phyloP scores from a whole-genome alignment of 2,329 filamentous ascomycete species.

The Talaromyces albobiverticillius region DNA sequence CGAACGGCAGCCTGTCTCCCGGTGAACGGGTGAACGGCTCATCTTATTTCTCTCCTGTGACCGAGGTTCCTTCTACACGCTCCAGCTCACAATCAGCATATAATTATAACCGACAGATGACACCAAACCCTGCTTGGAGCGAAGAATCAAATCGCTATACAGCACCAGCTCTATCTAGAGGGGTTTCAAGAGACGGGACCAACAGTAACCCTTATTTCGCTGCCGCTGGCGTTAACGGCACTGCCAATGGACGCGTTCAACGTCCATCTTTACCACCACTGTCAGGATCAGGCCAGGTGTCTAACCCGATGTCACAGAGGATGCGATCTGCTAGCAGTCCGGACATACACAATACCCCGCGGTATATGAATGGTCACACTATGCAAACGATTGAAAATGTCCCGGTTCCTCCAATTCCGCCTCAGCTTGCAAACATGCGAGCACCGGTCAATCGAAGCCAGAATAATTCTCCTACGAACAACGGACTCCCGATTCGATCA shows the following conservation, averaged over 20 bases:
- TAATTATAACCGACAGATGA: slow-evolving; percentile 72
- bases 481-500: slow-evolving; percentile 63
- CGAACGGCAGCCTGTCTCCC: slow-evolving; percentile 56
- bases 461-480: slow-evolving; percentile 71
- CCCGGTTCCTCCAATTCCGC: slow-evolving; percentile 73
- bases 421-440: slow-evolving; percentile 62
- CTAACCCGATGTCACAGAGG: slow-evolving; percentile 58
- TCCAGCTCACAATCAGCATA: slow-evolving; percentile 62
- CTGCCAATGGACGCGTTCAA: slow-evolving; percentile 58
- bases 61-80: slow-evolving; percentile 62
- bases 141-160: slow-evolving; percentile 80
- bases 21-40: slow-evolving; percentile 57
- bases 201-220: slow-evolving; percentile 62
- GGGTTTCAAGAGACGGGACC: slow-evolving; percentile 72
- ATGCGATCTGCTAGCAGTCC: slow-evolving; percentile 92
- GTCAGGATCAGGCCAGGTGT: slow-evolving; percentile 54
- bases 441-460: slow-evolving; percentile 70
- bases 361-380: slow-evolving; percentile 51
- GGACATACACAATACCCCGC: slow-evolving; percentile 68
- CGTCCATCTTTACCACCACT: slow-evolving; percentile 78
- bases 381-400: slow-evolving; percentile 55
- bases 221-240: slow-evolving; percentile 31
- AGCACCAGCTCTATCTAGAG: slow-evolving; percentile 79
- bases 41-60: slow-evolving; percentile 89
- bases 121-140: slow-evolving; percentile 65